These are phyloP conservation scores for Diplodia sapinea DNA, from an alignment of 2,329 filamentous ascomycete genomes.

Conservation along the genomic window DNA sequence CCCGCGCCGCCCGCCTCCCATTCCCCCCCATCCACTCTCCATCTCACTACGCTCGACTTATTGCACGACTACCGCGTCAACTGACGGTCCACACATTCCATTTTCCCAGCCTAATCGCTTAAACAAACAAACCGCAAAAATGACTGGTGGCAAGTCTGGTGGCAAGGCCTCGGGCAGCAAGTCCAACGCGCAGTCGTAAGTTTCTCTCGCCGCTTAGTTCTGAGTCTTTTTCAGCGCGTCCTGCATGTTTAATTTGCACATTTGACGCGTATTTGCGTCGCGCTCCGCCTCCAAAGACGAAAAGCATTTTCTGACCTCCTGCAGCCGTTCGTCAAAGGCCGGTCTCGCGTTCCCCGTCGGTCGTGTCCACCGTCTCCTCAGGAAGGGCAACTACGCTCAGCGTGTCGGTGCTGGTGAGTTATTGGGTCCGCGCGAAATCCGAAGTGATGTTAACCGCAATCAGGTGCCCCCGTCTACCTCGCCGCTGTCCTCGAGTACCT, in stretches of 20 bases:
- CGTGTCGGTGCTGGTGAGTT: constrained; percentile 90
- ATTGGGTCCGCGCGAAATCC: not conserved
- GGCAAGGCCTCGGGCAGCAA: constrained; percentile 99
- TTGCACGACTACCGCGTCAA: constrained; percentile 19
- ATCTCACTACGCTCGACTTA: constrained; percentile 28
- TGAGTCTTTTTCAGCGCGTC: constrained; percentile 51
- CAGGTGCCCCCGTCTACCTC: constrained; percentile 89
- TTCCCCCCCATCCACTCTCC: constrained; percentile 40
- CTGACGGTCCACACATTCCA: constrained; percentile 39
- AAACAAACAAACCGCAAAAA: constrained; percentile 63
- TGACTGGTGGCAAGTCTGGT: constrained; percentile 99
- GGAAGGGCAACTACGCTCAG: constrained; percentile 99
- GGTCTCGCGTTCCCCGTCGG: constrained; percentile 98
- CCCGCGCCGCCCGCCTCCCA: constrained; percentile 41
- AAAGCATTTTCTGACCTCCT: constrained; percentile 50
- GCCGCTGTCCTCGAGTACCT: constrained; percentile 98
- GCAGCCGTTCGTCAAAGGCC: constrained; percentile 96
- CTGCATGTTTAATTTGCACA: constrained; percentile 20
- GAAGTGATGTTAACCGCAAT: constrained; percentile 36
- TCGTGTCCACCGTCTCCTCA: constrained; percentile 97
- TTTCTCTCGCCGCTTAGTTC: constrained; percentile 41
- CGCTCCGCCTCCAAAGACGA: constrained; percentile 35
- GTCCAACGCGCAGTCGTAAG: constrained; percentile 95
- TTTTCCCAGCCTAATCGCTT: constrained; percentile 41
- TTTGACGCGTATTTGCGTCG: constrained; percentile 37